Conservation (phyloP, 2,329 filamentous ascomycete genomes). For the Alternaria longipes region DNA sequence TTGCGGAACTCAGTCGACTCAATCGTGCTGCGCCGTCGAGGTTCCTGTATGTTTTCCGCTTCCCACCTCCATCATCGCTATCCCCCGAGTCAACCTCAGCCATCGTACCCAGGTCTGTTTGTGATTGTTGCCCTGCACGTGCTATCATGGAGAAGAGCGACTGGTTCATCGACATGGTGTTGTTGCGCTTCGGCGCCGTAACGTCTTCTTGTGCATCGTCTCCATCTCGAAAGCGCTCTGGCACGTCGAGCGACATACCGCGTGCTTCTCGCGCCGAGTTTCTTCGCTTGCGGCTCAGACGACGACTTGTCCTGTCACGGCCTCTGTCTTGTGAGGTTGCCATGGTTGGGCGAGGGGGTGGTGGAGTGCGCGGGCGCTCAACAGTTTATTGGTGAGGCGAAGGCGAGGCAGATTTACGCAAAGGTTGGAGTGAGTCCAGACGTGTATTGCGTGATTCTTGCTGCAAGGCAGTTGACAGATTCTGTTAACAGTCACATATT, state of each 20-base stretch:
- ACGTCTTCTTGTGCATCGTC: slow-evolving; percentile 70
- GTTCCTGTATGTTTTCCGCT: slow-evolving; percentile 36
- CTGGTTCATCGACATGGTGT: slow-evolving; percentile 81
- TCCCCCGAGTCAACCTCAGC: slow-evolving; percentile 78
- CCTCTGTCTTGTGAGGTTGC: slow-evolving; percentile 43
- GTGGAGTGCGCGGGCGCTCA: slow-evolving; percentile 19
- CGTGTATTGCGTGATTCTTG: slow-evolving; percentile 5
- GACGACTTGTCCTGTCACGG: slow-evolving; percentile 39
- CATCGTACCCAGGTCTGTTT: slow-evolving; percentile 83
- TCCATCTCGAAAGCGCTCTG: slow-evolving; percentile 66
- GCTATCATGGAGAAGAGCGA: slow-evolving; percentile 94
- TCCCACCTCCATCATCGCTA: slow-evolving; percentile 66
- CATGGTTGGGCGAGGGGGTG: slow-evolving; percentile 35
- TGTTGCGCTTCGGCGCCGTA: slow-evolving; percentile 61
- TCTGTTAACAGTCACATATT: slow-evolving; percentile 43
- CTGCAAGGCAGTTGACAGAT: slow-evolving; percentile 33
- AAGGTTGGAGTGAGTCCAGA: neutral
- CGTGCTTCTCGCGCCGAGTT: slow-evolving; percentile 39
- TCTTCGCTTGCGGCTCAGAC: slow-evolving; percentile 47
- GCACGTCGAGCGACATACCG: slow-evolving; percentile 60
- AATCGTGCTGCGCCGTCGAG: slow-evolving; percentile 48
- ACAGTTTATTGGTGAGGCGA: slow-evolving; percentile 14
- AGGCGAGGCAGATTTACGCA: slow-evolving; percentile 1
- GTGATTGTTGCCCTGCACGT: slow-evolving; percentile 82
- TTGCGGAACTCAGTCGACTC: slow-evolving; percentile 47